Evolutionary conservation across 2,329 filamentous ascomycete species (phyloP).

Genomic region (Neoarthrinium moseri): DNA sequence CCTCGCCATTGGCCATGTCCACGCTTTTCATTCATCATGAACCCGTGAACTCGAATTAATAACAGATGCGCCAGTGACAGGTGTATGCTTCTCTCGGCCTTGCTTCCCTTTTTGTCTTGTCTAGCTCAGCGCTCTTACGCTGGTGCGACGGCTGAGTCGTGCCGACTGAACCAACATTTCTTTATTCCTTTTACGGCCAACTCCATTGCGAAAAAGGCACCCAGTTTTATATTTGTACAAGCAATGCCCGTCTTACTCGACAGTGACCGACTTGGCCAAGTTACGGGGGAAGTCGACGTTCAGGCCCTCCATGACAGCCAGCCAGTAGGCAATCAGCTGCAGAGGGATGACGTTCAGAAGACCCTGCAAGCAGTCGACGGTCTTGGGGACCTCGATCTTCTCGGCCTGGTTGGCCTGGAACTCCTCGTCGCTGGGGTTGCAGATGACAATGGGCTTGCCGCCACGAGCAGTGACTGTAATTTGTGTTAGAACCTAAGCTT

Average conservation of each 20-base stretch:
- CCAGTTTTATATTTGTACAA: constrained; percentile 10
- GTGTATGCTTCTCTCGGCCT: no score
- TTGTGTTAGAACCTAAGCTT: constrained; percentile 19
- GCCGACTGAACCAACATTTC: background rate
- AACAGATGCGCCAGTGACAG: no score
- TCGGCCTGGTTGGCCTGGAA: constrained; percentile 86
- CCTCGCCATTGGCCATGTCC: no score
- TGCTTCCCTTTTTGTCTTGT: no score
- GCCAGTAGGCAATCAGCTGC: constrained; percentile 98
- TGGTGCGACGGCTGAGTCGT: background rate
- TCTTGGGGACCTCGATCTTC: constrained; percentile 96
- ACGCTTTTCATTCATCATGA: no score
- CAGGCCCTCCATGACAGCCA: constrained; percentile 90
- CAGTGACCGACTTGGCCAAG: constrained; percentile 97
- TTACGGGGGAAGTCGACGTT: constrained; percentile 99
- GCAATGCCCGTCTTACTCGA: constrained; percentile 66
- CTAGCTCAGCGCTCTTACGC: background rate
- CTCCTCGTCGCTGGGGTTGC: constrained; percentile 86
- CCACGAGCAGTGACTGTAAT: constrained; percentile 82
- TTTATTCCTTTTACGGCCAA: constrained; percentile 6
- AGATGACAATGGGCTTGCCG: constrained; percentile 97
- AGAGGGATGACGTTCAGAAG: constrained; percentile 96
- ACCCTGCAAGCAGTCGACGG: constrained; percentile 92
- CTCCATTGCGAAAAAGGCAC: constrained; percentile 1
- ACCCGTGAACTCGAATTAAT: no score